phyloP scores from a whole-genome alignment of 2,329 filamentous ascomycete species.

The Pyrenophora tritici-repentis region DNA sequence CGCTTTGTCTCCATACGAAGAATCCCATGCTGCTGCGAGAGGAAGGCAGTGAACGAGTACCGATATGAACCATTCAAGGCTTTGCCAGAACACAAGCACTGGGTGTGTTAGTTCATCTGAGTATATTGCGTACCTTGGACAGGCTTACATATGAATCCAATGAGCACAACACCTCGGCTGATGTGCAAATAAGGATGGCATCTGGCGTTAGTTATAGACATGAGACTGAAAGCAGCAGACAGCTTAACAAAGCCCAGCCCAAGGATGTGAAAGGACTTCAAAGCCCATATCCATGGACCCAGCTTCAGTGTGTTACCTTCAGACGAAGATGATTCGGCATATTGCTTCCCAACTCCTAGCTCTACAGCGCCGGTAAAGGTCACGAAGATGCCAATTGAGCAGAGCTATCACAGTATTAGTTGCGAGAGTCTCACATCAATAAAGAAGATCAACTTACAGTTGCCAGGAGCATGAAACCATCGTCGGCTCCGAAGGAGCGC shows the following conservation, averaged over 20 bases:
- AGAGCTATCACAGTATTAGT: conserved; percentile 3
- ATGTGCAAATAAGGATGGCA: conserved; percentile 43
- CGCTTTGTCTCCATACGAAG: neutral
- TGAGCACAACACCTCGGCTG: conserved; percentile 29
- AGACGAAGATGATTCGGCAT: conserved; percentile 1
- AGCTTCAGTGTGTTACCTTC: conserved; percentile 1
- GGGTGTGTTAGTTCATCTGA: conserved; percentile 5
- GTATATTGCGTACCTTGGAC: too few relatives aligned
- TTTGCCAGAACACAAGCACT: conserved; percentile 40
- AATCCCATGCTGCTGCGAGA: conserved; percentile 53
- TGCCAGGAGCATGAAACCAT: conserved; percentile 51
- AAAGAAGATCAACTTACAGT: conserved; percentile 33
- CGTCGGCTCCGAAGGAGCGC: conserved; percentile 56
- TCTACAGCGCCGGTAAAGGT: conserved; percentile 12
- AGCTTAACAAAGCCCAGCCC: conserved; percentile 55
- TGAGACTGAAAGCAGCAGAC: conserved; percentile 53
- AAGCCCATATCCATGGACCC: conserved; percentile 10
- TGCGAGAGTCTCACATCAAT: neutral
- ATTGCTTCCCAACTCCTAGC: conserved; percentile 52
- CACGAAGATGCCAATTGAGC: conserved; percentile 9
- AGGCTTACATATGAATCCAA: conserved; percentile 48
- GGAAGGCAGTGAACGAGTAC: conserved; percentile 55
- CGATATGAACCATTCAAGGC: conserved; percentile 50
- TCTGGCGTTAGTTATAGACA: conserved; percentile 46
- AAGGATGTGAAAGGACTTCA: conserved; percentile 46